phyloP scores from a whole-genome alignment of 2,329 filamentous ascomycete genomes.

The Cadophora luteo-olivacea region DNA sequence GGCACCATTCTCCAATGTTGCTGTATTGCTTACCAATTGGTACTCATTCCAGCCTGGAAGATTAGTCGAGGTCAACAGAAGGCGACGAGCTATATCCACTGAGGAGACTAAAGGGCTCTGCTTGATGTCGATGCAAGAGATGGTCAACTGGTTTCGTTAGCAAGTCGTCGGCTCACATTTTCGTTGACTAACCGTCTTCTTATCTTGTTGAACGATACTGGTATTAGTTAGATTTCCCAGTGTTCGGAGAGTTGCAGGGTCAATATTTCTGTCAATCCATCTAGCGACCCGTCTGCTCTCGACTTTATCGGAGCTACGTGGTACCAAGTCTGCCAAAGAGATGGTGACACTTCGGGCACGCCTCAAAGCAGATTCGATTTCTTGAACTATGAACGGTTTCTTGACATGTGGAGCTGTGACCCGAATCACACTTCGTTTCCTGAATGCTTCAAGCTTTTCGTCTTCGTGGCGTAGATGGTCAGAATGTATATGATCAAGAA shows the following conservation, averaged over 20 bases:
- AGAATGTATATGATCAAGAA: conserved; percentile 37
- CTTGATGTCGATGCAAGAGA: conserved; percentile 24
- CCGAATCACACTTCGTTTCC: conserved; percentile 37
- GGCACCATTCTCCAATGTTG: conserved; percentile 18
- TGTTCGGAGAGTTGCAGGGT: conserved; percentile 30
- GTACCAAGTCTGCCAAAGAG: conserved; percentile 31
- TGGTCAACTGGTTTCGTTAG: conserved; percentile 25
- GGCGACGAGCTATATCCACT: conserved; percentile 36
- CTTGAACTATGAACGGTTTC: conserved; percentile 33
- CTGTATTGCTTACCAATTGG: conserved; percentile 30
- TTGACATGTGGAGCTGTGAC: conserved; percentile 39
- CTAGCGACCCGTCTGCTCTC: not conserved
- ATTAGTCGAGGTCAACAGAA: conserved; percentile 36
- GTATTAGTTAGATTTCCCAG: conserved; percentile 40
- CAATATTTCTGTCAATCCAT: conserved; percentile 25
- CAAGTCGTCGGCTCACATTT: not conserved
- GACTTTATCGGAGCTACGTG: not conserved
- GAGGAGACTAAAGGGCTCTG: conserved; percentile 16
- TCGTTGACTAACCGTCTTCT: conserved; percentile 20
- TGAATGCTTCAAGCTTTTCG: conserved; percentile 42
- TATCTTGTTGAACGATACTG: conserved; percentile 27
- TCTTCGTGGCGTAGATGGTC: conserved; percentile 31
- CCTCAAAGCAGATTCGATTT: conserved; percentile 34
- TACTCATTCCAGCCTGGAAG: conserved; percentile 28
- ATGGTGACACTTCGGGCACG: conserved; percentile 33